Base-by-base conservation (phyloP, 352 stramenopile species). In the Phytophthora citricola region DNA sequence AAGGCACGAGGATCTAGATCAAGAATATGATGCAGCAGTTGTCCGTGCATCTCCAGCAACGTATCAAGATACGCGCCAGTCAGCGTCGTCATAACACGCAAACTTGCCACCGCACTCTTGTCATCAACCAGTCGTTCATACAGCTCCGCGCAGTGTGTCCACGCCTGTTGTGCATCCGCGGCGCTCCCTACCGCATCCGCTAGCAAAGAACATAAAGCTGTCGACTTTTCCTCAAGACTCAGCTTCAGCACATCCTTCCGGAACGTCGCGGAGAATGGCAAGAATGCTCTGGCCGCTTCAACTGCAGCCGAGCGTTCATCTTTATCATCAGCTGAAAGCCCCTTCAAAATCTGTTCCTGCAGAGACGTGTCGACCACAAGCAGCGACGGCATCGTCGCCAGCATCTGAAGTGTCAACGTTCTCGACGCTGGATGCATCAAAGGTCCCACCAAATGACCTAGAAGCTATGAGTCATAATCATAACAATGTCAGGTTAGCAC, bases 301-400 rank as follows among this genome's bases (percentile, higher is more conserved):
- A 81, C 66, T 47, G 77, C 77, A 46, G 74, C 71, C 8, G 14
- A 24, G 4, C 49, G 50, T 48, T 80, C 69, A n/a, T 73, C 57
- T 12, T 22, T 26, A 47, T 76, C 44, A 27, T 63, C 53, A 51
- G 70, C 51, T 7, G 36, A 32, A 47, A 78, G 36, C 8, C 26
- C 44, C 34, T 46, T 56, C 1, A 75, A 20, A 61, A 75, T 65
- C 49, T 74, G 50, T 11, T 73, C 45, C 9, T 81, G 71, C 7
- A 78, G 22, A 5, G 40, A 48, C 14, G 41, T 45, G 36, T 86
- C 69, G 8, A 66, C 27, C 29, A 63, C 26, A 50, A 82, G 29
- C 3, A 83, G 48, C 17, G 68, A 75, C 41, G 79, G 72, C 72
- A 89, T 83, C 4, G 77, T 80, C 36, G 66, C 79, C 17, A 89